A percentile compares a stretch with the other conserved stretches of the same genome.
phyloP scores from a whole-genome alignment of 805 yeast species.

The Suhomyces emberorum region DNA sequence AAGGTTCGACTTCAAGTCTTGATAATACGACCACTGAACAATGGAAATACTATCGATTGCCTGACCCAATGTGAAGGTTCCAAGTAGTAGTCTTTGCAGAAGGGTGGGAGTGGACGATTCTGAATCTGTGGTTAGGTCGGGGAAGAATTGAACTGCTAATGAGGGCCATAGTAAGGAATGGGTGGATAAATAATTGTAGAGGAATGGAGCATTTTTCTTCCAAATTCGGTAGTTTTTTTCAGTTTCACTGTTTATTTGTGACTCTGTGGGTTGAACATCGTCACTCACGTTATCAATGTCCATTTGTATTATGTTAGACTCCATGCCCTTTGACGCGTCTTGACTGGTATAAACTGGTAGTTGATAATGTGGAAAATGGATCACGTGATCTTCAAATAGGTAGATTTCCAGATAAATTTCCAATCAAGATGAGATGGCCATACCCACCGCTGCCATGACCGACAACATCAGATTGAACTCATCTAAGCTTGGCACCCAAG shows the following conservation, averaged over 20 bases:
- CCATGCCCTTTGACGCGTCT: too few species aligned
- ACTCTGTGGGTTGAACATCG: conserved; percentile 4
- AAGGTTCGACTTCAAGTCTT: conserved; percentile 32
- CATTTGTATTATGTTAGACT: too few species aligned
- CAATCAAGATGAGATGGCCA: not conserved
- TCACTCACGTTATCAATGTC: conserved; percentile 1
- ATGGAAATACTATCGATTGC: conserved; percentile 46
- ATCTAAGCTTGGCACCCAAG: conserved; percentile 82
- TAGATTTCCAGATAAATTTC: not conserved
- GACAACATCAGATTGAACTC: conserved; percentile 52
- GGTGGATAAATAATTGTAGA: conserved; percentile 53
- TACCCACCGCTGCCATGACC: conserved; percentile 7
- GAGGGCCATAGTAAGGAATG: conserved; percentile 64
- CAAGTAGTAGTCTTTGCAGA: conserved; percentile 48
- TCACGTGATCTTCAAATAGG: too few species aligned
- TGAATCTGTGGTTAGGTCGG: conserved; percentile 38
- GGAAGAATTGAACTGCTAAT: conserved; percentile 58
- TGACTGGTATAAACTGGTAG: too few species aligned
- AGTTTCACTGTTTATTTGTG: conserved; percentile 22
- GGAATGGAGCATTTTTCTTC: conserved; percentile 58
- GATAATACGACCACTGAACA: conserved; percentile 31
- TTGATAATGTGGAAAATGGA: too few species aligned
- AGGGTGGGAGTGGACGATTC: conserved; percentile 6
- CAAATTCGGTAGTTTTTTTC: conserved; percentile 48
- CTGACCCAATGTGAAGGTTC: conserved; percentile 63